phyloP scores from a whole-genome alignment of 1,284 basidiomycete species.

The Irpex sp. region DNA sequence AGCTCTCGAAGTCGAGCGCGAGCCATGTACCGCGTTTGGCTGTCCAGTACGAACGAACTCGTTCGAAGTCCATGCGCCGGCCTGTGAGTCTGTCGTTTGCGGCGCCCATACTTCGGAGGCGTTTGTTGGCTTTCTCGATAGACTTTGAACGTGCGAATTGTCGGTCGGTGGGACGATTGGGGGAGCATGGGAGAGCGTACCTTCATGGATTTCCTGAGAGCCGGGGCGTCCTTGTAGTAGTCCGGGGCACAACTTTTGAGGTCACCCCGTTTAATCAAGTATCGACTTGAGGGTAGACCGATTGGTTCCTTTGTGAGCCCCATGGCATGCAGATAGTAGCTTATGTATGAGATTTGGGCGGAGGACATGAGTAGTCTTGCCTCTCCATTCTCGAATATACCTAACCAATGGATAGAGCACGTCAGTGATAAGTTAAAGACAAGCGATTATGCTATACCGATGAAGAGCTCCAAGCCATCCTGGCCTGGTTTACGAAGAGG shows the following conservation, averaged over 20 bases:
- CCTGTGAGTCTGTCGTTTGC: conserved; percentile 38
- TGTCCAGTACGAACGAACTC: conserved; percentile 58
- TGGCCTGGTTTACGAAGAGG: conserved; percentile 63
- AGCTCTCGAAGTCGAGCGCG: conserved; percentile 76
- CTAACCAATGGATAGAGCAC: conserved; percentile 21
- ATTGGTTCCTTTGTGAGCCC: conserved; percentile 60
- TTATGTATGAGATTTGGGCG: conserved; percentile 78
- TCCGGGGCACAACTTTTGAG: conserved; percentile 55
- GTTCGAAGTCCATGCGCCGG: conserved; percentile 62
- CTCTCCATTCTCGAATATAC: conserved; percentile 62
- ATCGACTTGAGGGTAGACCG: conserved; percentile 70
- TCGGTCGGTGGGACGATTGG: no score
- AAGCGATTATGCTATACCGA: conserved; percentile 42
- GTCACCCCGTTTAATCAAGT: conserved; percentile 53
- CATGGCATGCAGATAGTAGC: conserved; percentile 81
- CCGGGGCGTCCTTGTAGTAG: conserved; percentile 49
- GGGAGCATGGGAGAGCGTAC: conserved; percentile 27
- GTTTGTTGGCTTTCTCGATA: conserved; percentile 76
- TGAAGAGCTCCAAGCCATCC: conserved; percentile 65
- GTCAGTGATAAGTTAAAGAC: background rate
- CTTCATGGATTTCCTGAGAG: conserved; percentile 57
- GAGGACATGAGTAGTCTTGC: conserved; percentile 75
- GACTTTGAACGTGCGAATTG: conserved; percentile 40
- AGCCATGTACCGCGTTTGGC: conserved; percentile 64
- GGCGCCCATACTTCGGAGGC: conserved; percentile 52